These are phyloP conservation scores for Flaveria trinervia DNA, from an alignment of 129 eudicot genomes.

Conservation along the genomic window DNA sequence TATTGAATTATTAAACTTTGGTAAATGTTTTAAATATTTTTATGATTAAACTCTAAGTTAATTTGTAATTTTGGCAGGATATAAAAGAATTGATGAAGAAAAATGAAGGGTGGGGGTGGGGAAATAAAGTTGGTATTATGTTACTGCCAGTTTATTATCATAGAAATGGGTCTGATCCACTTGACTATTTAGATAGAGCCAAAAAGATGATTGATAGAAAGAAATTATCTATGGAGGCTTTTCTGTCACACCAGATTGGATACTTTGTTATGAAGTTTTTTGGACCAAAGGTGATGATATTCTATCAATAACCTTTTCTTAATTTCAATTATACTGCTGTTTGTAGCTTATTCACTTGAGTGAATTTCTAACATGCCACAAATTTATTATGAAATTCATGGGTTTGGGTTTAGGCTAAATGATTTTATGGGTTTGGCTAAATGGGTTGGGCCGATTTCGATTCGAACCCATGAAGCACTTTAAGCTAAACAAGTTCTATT, in stretches of 20 bases:
- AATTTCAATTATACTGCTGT: no score
- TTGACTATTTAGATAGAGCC: conserved; percentile 56
- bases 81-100: conserved; percentile 50
- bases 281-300: conserved; percentile 59
- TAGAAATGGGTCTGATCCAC: conserved; percentile 44
- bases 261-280: conserved; percentile 39
- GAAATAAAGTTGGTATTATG: conserved; percentile 73
- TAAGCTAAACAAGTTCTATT: no score
- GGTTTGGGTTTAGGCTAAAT: no score
- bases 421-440: no score
- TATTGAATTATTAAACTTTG: not conserved
- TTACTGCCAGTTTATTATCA: conserved; percentile 66
- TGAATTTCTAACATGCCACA: no score
- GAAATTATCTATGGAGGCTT: conserved; percentile 70
- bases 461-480: no score
- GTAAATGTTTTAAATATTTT: not conserved
- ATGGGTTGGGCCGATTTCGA: no score
- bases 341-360: no score
- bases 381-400: no score
- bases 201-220: conserved; percentile 75
- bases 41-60: not conserved
- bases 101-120: conserved; percentile 50
- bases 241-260: conserved; percentile 49
- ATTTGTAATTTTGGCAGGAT: conserved; percentile 45
- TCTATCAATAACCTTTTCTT: not conserved